These are phyloP conservation scores for Suhomyces canberraensis DNA, from an alignment of 805 yeast genomes.

Conservation along the genomic window DNA sequence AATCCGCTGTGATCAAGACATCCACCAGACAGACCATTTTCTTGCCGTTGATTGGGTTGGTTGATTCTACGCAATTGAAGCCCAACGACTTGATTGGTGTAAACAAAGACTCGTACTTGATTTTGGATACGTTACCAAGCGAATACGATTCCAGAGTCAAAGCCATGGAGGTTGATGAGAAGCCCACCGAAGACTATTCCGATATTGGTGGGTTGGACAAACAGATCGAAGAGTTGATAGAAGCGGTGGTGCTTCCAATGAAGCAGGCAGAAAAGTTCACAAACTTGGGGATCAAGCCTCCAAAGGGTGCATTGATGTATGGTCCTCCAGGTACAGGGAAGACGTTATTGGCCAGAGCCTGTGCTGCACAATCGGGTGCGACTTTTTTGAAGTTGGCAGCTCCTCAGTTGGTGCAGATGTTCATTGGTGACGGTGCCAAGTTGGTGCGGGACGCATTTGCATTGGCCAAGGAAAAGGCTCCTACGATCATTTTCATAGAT, in stretches of 20 bases:
- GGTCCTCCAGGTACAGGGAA: constrained; percentile 51
- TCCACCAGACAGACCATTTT: constrained; percentile 97
- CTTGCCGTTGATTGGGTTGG: constrained; percentile 92
- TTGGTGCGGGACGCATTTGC: constrained; percentile 46
- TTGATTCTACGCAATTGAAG: constrained; percentile 83
- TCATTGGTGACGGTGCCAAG: constrained; percentile 47
- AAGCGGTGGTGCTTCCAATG: constrained; percentile 98
- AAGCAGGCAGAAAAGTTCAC: constrained; percentile 96
- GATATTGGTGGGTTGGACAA: constrained; percentile 98
- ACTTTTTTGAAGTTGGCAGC: constrained; percentile 45
- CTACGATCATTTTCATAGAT: constrained; percentile 45
- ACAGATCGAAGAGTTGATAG: constrained; percentile 96
- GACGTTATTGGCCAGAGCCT: constrained; percentile 45
- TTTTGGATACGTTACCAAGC: constrained; percentile 91
- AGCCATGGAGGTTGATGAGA: constrained; percentile 99
- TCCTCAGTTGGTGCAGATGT: constrained; percentile 46
- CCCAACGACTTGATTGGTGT: constrained; percentile 99
- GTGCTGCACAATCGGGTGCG: constrained; percentile 48
- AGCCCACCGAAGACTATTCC: constrained; percentile 94
- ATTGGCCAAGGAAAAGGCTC: constrained; percentile 46
- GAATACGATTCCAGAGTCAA: constrained; percentile 97
- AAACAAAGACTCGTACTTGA: constrained; percentile 91
- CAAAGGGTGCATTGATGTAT: constrained; percentile 47
- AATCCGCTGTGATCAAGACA: constrained; percentile 97
- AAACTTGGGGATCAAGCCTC: constrained; percentile 80